Evolutionary conservation across 495 filamentous ascomycete genomes (phyloP).

Genomic region (Neurospora terricola): DNA sequence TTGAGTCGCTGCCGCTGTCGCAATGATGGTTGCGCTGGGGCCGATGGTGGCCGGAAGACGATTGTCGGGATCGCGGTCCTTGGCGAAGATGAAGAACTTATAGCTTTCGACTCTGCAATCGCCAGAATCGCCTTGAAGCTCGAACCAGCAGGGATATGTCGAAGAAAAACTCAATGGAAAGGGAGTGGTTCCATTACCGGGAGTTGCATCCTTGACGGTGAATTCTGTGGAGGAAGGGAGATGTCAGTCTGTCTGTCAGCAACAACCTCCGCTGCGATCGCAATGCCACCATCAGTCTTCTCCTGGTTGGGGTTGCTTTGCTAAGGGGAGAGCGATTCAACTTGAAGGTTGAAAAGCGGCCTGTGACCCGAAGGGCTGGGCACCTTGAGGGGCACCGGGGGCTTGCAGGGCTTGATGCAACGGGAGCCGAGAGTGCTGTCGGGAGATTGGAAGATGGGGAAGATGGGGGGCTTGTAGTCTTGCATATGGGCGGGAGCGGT

Average conservation of each 20-base stretch:
- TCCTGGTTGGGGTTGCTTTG: not conserved
- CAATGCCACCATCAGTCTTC: not conserved
- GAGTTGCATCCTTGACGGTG: constrained; percentile 8
- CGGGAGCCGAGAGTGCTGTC: not conserved
- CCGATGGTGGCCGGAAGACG: constrained; percentile 5
- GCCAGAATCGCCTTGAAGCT: constrained; percentile 6
- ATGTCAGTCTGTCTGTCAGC: constrained; percentile 11
- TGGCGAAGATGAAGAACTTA: constrained; percentile 6
- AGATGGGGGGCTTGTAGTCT: not conserved
- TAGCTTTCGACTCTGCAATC: constrained; percentile 13
- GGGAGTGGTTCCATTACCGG: constrained; percentile 11
- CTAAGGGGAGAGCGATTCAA: not conserved
- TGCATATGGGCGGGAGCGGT: not conserved
- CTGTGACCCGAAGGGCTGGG: not conserved
- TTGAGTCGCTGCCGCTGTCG: not conserved
- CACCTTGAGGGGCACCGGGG: not conserved
- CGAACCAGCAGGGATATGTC: constrained; percentile 21
- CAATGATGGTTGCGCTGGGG: not conserved
- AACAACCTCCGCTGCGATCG: not conserved
- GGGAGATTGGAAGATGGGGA: not conserved
- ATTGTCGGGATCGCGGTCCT: constrained; percentile 2
- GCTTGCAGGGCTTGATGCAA: not conserved
- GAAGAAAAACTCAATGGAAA: constrained; percentile 18
- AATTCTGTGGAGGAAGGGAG: constrained; percentile 9
- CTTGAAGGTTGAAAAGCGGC: not conserved